Conservation (phyloP, 345 rosid species). For the Sapria himalayana region DNA sequence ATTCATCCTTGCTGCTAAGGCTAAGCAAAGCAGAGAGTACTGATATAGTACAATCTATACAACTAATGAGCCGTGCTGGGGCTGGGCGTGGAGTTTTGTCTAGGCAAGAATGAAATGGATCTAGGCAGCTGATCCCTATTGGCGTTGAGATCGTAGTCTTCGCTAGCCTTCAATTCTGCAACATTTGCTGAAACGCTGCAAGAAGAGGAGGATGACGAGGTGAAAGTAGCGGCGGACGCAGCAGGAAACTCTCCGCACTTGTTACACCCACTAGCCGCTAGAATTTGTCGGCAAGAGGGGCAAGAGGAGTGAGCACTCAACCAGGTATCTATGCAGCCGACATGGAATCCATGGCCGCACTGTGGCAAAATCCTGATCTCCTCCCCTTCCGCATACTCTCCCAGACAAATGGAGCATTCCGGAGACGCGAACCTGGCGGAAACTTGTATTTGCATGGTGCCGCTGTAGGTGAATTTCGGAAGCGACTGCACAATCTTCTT, state of each 20-base stretch:
- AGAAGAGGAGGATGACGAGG: neutral
- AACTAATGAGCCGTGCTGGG: too few relatives aligned
- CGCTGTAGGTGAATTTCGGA: conserved; percentile 35
- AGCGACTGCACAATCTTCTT: conserved; percentile 46
- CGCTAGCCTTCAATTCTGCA: conserved; percentile 8
- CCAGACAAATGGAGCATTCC: conserved; percentile 68
- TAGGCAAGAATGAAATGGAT: conserved; percentile 15
- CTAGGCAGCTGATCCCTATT: neutral
- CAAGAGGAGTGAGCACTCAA: conserved; percentile 41
- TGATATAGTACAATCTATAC: too few relatives aligned
- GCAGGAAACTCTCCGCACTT: conserved; percentile 19
- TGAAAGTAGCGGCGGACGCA: neutral
- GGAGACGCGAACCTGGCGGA: conserved; percentile 14
- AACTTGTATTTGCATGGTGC: conserved; percentile 31
- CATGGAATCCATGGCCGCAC: conserved; percentile 69
- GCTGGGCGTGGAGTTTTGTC: too few relatives aligned
- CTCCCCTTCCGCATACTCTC: conserved; percentile 45
- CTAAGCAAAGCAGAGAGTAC: too few relatives aligned
- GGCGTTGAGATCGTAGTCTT: neutral
- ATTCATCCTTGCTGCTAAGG: too few relatives aligned
- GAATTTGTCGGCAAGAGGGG: conserved; percentile 55
- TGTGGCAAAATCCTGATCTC: conserved; percentile 30
- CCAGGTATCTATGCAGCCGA: conserved; percentile 46
- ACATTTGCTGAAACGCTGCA: neutral
- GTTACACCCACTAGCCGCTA: conserved; percentile 15